Percentiles rank a stretch among this genome's conserved stretches.
Evolutionary conservation across 495 filamentous ascomycete genomes (phyloP).

Genomic region (Parathielavia hyrcaniae): DNA sequence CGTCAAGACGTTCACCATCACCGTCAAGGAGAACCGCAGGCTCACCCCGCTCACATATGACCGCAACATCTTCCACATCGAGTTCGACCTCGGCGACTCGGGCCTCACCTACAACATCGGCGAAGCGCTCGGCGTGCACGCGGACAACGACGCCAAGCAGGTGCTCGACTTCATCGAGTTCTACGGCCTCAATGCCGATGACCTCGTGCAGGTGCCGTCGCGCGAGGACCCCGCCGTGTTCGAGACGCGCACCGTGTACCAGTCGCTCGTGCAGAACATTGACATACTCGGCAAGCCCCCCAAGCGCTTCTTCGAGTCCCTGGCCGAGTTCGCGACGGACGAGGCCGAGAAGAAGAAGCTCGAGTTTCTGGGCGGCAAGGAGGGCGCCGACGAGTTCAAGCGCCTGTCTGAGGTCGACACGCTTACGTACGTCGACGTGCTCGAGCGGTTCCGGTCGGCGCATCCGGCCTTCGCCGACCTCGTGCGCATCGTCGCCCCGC

Average conservation of each 20-base stretch:
- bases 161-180: slow-evolving; percentile 80
- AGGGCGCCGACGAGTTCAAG: slow-evolving; percentile 93
- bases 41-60: slow-evolving; percentile 86
- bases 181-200: slow-evolving; percentile 75
- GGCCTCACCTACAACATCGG: slow-evolving; percentile 94
- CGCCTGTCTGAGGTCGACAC: slow-evolving; percentile 88
- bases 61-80: slow-evolving; percentile 99
- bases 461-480: slow-evolving; percentile 88
- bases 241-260: slow-evolving; percentile 89
- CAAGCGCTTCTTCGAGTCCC: slow-evolving; percentile 92
- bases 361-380: slow-evolving; percentile 66
- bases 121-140: slow-evolving; percentile 95
- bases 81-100: slow-evolving; percentile 88
- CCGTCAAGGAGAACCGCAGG: slow-evolving; percentile 90
- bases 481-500: slow-evolving; percentile 75
- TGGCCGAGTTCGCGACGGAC: slow-evolving; percentile 80
- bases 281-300: slow-evolving; percentile 96
- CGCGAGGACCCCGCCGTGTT: slow-evolving; percentile 69
- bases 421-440: slow-evolving; percentile 82
- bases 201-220: slow-evolving; percentile 83
- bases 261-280: slow-evolving; percentile 85
- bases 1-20: slow-evolving; percentile 78
- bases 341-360: slow-evolving; percentile 76
- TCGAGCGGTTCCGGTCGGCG: slow-evolving; percentile 81
- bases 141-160: slow-evolving; percentile 76